Base-by-base conservation (phyloP, 1,284 basidiomycete genomes). In the Mycena citricolor region DNA sequence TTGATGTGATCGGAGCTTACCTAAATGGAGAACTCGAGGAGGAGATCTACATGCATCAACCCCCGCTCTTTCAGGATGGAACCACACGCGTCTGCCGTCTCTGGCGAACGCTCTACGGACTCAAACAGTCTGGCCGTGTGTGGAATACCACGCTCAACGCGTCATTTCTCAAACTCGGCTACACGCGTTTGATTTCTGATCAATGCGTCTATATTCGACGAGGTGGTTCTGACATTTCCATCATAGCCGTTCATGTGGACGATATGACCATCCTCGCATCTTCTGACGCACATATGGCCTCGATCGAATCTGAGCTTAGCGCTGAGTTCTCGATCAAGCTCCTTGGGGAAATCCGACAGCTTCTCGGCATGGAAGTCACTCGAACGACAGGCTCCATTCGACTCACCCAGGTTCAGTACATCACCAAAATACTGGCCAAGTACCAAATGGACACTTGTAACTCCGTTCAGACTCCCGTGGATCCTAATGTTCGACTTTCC, bases 391-490 rank as follows among this genome's bases (percentile, higher is more conserved):
- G 44, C 30, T 40, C 44, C 19, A 41, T 46, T 31, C 26, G 21
- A 10, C 30, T 46, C 13, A 28, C 25, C 14, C 44, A 46, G 22
- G 11, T 24, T 17, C 28, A 36, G 14, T 43, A 47, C 29, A 26
- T 39, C 17, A 14, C 32, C 5, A 36, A 33, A 19, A 43, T 47
- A 13, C 45, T 47, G 13, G 45, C 42, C 29, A 31, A 16, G 5
- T 36, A 36, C 28, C 30, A 33, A 14, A 47, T 47, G 44, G 29
- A 30, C 17, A 28, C 34, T 8, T 41, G 36, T 37, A 61, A 62
- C 19, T 48, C 59, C 4, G 54, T 61, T 21, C 28, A 44, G 3
- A 63, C 52, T 14, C 62, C 59, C 3, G 42, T 61, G 24, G 57
- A 60, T 31, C 52, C 53, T 11, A 56, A 60, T 32, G 42, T 60